These are phyloP conservation scores for Yamadazyma tumulicola DNA, from an alignment of 805 yeast genomes.

Conservation along the genomic window DNA sequence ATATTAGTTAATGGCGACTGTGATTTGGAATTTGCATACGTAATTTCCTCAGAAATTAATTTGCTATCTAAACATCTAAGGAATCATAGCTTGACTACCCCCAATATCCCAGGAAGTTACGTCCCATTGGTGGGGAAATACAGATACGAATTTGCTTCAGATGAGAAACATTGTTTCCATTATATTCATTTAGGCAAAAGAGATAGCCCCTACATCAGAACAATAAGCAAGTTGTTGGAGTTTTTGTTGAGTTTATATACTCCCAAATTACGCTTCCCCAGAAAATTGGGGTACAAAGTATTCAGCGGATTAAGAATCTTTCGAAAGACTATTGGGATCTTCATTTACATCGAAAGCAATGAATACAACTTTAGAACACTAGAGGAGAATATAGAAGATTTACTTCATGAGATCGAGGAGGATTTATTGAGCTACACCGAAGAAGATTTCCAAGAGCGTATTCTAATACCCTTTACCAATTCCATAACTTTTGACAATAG, in stretches of 20 bases:
- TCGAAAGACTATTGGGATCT: conserved; percentile 11
- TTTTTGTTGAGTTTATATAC: conserved; percentile 1
- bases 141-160: conserved; percentile 2
- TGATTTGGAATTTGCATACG: conserved; percentile 1
- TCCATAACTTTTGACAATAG: conserved; percentile 1
- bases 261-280: conserved; percentile 3
- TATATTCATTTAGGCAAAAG: conserved; percentile 11
- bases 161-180: conserved; percentile 6
- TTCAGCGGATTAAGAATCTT: conserved; percentile 9
- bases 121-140: conserved; percentile 2
- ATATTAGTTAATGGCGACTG: conserved; percentile 10
- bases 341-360: conserved; percentile 12
- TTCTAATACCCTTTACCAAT: conserved; percentile 5
- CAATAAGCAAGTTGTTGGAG: conserved; percentile 8
- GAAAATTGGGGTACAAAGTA: conserved; percentile 10
- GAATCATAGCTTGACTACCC: not conserved
- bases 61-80: conserved; percentile 6
- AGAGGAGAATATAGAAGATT: conserved; percentile 9
- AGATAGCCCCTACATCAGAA: conserved; percentile 4
- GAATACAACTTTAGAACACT: conserved; percentile 3
- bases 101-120: conserved; percentile 1
- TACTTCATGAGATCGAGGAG: conserved; percentile 2
- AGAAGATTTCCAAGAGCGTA: conserved; percentile 1
- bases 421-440: not conserved
- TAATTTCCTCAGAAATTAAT: conserved; percentile 4